Base-by-base conservation (phyloP, 768 basidiomycete genomes). In the Gyrodon lividus region DNA sequence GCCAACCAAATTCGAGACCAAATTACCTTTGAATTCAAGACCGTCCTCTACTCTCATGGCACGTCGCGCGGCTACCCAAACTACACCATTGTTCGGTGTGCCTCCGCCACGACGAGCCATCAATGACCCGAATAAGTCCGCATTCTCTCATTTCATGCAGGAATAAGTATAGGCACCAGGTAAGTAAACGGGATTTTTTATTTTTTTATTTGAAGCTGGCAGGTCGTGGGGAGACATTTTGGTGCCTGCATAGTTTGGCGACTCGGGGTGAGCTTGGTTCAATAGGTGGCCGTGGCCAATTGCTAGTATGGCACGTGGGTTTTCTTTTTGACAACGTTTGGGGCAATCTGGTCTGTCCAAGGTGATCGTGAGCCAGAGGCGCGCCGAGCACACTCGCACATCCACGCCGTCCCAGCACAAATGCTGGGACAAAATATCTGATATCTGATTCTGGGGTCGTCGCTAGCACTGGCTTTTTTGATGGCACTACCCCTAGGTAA, bases 201-300 rank as follows among this genome's bases (percentile, higher is more conserved):
- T 80, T 24, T 87, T 88, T 3, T 82, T 92, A 50, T 67, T 83
- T 39, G 82, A 74, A 13, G 82, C 85, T n/a, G n/a, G n/a, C 14
- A 82, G 89, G 67, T 80, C 81, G 37, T 96, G 87, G 79, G 91
- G 91, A 10, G 87, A 86, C 37, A 65, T 87, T 38, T 79, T 92
- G 73, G 78, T 92, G 6, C 87, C 87, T 39, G 81, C 79, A 23
- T 87, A 47, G 43, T 33, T 34, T 34, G 50, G 24, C 28, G 26
- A 17, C n/a, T n/a, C n/a, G n/a, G n/a, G 35, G 9, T 22, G 10
- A 31, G 9, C 10, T 26, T 17, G 20, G 10, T 33, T 37, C 20
- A 30, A 49, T 52, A 17, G 30, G 41, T 40, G 40, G 30, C 22
- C 6, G 34, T 23, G 28, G 39, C 16, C n/a, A n/a, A n/a, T n/a